A percentile compares a stretch with the other conserved stretches of the same genome.
Evolutionary conservation across 2,329 filamentous ascomycete genomes (phyloP).

Genomic region (Alternaria metachromatica): DNA sequence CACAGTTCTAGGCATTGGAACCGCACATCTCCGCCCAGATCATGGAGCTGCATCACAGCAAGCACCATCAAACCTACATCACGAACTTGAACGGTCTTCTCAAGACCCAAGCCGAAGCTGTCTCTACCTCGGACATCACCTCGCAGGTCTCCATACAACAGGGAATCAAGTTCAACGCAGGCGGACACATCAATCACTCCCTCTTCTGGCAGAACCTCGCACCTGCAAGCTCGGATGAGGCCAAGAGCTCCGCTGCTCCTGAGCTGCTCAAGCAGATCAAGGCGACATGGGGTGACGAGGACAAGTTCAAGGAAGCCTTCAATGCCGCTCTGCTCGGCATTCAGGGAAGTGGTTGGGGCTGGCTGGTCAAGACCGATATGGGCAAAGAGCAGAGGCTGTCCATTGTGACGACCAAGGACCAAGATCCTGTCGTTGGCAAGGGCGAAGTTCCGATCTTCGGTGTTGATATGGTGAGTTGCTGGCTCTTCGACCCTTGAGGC

Average conservation of each 20-base stretch:
- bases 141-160: constrained; percentile 71
- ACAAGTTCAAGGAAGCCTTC: constrained; percentile 71
- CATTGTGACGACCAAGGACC: constrained; percentile 84
- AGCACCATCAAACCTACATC: constrained; percentile 81
- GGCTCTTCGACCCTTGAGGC: no score
- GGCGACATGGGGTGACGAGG: constrained; percentile 71
- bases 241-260: constrained; percentile 63
- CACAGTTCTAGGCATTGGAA: constrained; percentile 65
- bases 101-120: constrained; percentile 64
- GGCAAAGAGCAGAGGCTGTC: constrained; percentile 62
- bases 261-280: constrained; percentile 67
- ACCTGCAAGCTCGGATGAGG: constrained; percentile 64
- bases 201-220: constrained; percentile 89
- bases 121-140: constrained; percentile 64
- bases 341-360: constrained; percentile 88
- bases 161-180: constrained; percentile 85
- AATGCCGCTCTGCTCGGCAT: constrained; percentile 70
- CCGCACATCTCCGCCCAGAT: constrained; percentile 78
- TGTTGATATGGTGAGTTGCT: constrained; percentile 68
- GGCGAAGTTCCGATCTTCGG: constrained; percentile 73
- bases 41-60: constrained; percentile 81
- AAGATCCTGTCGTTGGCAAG: constrained; percentile 74
- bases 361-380: constrained; percentile 73
- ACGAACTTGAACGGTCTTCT: constrained; percentile 75
- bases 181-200: constrained; percentile 91